Evolutionary conservation across 2,329 filamentous ascomycete species (phyloP), one percentile per base, ranked within the genome.

Genomic region (Aspergillus cejpii): DNA sequence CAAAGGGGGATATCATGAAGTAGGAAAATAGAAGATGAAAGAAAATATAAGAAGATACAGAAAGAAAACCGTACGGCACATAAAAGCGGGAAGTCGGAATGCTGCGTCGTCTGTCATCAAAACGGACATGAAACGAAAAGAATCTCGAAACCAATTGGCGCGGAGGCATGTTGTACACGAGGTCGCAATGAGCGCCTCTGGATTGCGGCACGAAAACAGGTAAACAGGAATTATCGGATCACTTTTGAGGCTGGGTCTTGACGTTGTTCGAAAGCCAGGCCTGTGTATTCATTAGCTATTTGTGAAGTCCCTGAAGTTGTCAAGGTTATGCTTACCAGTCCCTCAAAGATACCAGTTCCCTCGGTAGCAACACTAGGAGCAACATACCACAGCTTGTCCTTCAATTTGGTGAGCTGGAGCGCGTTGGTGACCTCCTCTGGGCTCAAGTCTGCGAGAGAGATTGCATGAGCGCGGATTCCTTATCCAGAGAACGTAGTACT

Each of bases 351-450:
- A 59, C 87, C 86, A 63, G 89, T 86, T 48, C 86, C 86, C 14
- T 84, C 85, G 23, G 84, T 90, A 43, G 87, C 87, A 63, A 85
- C 87, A 69, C 84, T 88, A 41, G 87, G 86, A 60, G 87, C 84
- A 50, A 91, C 86, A 65, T 85, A 88, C 85, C 85, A 91, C 64
- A 87, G 78, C 74, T 85, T 87, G 65, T 90, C 85, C 71, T 85
- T 89, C 56, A 91, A 75, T 64, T 85, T 84, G 56, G 76, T 79
- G 52, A 91, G 78, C 66, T 89, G 78, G 39, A 92, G 80, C 39
- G 80, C 79, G 54, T 89, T 83, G 55, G 84, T 90, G 49, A 92
- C 81, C 68, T 90, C 85, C 64, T 85, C 78, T 6, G 85, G 85
- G 60, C 78, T 85, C 82, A 91, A 81, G 53, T 85, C 85, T 88